Conservation (phyloP, 495 filamentous ascomycete species). For the Tuber calosporum region DNA sequence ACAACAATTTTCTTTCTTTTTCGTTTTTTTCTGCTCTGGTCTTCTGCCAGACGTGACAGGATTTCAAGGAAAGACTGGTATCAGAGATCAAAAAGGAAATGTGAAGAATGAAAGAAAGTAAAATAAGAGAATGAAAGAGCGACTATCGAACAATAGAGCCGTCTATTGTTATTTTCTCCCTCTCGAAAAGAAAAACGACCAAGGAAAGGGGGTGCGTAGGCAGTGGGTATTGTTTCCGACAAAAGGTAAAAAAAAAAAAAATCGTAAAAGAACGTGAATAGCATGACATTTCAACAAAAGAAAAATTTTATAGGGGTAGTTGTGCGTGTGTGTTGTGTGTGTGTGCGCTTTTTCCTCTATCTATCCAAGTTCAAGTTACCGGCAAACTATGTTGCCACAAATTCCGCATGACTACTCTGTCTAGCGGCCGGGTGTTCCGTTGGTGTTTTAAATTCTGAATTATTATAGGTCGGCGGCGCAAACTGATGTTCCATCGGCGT, state of each 20-base stretch:
- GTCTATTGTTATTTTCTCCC: neutral
- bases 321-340: neutral
- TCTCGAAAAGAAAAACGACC: neutral
- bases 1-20: neutral
- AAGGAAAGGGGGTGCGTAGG: neutral
- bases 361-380: constrained; percentile 6
- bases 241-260: neutral
- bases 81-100: neutral
- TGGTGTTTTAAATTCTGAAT: constrained; percentile 21
- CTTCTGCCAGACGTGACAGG: neutral
- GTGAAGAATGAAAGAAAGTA: neutral
- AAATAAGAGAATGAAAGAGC: neutral
- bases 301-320: neutral
- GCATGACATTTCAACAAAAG: neutral
- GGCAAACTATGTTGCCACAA: constrained; percentile 26
- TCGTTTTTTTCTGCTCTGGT: neutral
- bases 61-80: neutral
- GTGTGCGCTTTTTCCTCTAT: neutral
- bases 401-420: constrained; percentile 28
- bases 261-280: neutral
- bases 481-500: constrained; percentile 29
- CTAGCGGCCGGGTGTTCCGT: constrained; percentile 28
- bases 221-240: neutral
- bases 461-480: neutral
- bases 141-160: neutral